phyloP scores from a whole-genome alignment of 2,329 filamentous ascomycete species.

The Ophiostoma pallidulum region DNA sequence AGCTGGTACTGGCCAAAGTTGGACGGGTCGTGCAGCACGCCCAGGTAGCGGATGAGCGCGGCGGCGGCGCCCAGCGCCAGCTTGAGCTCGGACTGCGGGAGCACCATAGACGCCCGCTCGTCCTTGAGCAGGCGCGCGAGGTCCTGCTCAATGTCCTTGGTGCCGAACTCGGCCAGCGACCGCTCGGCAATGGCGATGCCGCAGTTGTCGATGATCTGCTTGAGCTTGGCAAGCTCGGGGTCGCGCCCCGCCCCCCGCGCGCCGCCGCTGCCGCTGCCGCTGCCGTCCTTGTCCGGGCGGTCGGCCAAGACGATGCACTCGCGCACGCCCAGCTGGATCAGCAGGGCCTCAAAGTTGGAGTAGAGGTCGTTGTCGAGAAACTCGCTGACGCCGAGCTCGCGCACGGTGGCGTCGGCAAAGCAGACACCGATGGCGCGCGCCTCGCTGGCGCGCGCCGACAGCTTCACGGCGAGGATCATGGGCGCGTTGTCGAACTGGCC shows the following conservation, averaged over 20 bases:
- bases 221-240: constrained; percentile 76
- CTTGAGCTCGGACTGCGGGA: constrained; percentile 88
- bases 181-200: constrained; percentile 83
- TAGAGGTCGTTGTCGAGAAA: constrained; percentile 98
- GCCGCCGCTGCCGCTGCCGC: no score
- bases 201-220: constrained; percentile 83
- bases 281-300: constrained; percentile 40
- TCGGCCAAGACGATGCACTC: constrained; percentile 85
- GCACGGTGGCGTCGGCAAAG: constrained; percentile 93
- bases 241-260: constrained; percentile 87
- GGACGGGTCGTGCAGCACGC: constrained; percentile 77
- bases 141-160: constrained; percentile 92
- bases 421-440: constrained; percentile 85
- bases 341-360: constrained; percentile 91
- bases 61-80: constrained; percentile 93
- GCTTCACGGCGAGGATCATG: constrained; percentile 90
- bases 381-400: constrained; percentile 92
- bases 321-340: constrained; percentile 92
- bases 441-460: constrained; percentile 78
- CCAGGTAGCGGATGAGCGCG: constrained; percentile 88
- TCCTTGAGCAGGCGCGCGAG: constrained; percentile 79
- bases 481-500: constrained; percentile 79
- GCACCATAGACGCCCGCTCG: constrained; percentile 62
- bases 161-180: constrained; percentile 66
- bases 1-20: constrained; percentile 97